Evolutionary conservation across 2,329 filamentous ascomycete genomes (phyloP).

Genomic region (Samsoniella hepiali): DNA sequence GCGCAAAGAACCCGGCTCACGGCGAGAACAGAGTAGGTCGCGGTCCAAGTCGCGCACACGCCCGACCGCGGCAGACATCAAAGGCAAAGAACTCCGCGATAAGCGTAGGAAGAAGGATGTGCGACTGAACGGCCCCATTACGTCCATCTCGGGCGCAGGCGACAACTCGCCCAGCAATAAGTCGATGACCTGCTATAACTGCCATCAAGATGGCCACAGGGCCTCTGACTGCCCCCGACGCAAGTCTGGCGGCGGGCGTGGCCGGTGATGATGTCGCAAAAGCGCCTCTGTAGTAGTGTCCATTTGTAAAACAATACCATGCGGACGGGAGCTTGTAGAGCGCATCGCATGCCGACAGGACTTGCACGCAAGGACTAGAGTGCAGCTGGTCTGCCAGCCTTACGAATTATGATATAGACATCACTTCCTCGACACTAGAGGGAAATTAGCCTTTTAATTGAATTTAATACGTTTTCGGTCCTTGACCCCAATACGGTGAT

Average conservation of each 20-base stretch:
- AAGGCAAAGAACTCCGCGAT: conserved; percentile 51
- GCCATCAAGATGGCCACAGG: conserved; percentile 60
- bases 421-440: not conserved
- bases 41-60: conserved; percentile 33
- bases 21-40: conserved; percentile 28
- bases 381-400: conserved; percentile 4
- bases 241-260: conserved; percentile 18
- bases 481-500: not conserved
- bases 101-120: conserved; percentile 63
- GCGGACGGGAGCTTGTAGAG: conserved; percentile 2
- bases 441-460: not conserved
- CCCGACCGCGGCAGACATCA: conserved; percentile 26
- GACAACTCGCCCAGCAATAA: conserved; percentile 26
- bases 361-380: not conserved
- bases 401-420: conserved; percentile 8
- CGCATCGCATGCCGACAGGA: not conserved
- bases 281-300: not conserved
- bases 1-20: conserved; percentile 26
- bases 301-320: not conserved
- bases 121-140: conserved; percentile 56
- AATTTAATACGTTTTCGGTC: not conserved
- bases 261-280: not conserved
- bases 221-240: conserved; percentile 50
- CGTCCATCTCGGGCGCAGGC: conserved; percentile 54
- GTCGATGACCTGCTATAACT: conserved; percentile 53